A percentile compares a stretch with the other conserved stretches of the same genome.
phyloP scores from a whole-genome alignment of 1,284 basidiomycete genomes.

The Inonotus obliquus region DNA sequence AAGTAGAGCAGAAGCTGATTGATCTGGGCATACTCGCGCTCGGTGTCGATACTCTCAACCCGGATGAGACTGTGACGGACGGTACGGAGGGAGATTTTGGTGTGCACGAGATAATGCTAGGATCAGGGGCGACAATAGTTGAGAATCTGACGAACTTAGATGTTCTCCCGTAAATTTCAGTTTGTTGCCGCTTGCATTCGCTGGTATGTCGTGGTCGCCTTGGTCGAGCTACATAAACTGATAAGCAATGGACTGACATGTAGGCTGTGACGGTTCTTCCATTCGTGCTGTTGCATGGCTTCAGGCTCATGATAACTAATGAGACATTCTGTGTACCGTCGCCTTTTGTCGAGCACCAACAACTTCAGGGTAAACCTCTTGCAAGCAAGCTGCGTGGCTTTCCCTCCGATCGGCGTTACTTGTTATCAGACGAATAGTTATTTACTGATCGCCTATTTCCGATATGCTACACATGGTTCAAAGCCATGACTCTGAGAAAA shows the following conservation, averaged over 20 bases:
- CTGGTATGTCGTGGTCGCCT: slow-evolving; percentile 3
- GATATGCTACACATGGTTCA: no score
- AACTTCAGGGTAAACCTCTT: no score
- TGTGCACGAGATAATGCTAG: slow-evolving; percentile 54
- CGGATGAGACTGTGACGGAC: slow-evolving; percentile 52
- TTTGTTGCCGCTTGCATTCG: slow-evolving; percentile 52
- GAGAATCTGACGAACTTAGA: slow-evolving; percentile 60
- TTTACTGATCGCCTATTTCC: no score
- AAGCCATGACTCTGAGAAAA: no score
- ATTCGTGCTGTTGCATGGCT: slow-evolving; percentile 56
- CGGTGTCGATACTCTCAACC: slow-evolving; percentile 59
- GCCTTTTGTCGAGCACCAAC: no score
- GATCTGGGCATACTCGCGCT: slow-evolving; percentile 48
- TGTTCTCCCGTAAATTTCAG: slow-evolving; percentile 42
- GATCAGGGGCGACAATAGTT: slow-evolving; percentile 54
- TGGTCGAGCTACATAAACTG: not conserved
- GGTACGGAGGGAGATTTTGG: slow-evolving; percentile 37
- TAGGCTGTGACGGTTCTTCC: slow-evolving; percentile 58
- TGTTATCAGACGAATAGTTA: no score
- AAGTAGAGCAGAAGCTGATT: slow-evolving; percentile 46
- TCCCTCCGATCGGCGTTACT: no score
- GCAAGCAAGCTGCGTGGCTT: no score
- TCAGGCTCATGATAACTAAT: no score
- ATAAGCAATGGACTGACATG: not conserved
- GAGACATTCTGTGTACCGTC: no score